These are phyloP conservation scores for Botrytis aclada DNA, from an alignment of 2,329 filamentous ascomycete genomes.

Conservation along the genomic window DNA sequence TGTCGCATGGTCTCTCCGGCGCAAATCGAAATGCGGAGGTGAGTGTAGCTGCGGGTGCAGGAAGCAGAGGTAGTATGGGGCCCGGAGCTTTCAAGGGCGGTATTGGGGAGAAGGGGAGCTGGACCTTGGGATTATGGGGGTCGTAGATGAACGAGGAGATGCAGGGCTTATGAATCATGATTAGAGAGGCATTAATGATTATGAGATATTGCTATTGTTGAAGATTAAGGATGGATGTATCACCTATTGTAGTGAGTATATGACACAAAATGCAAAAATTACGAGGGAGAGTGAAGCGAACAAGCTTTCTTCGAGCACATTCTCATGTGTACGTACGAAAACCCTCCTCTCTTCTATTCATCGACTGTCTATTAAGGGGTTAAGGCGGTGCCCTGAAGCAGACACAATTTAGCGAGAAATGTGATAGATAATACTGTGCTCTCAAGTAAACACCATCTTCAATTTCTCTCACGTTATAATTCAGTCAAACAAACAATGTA, in stretches of 20 bases:
- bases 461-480: background rate
- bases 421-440: background rate
- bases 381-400: background rate
- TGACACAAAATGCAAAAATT: background rate
- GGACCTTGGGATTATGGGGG: slow-evolving; percentile 62
- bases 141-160: background rate
- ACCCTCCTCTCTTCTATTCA: background rate
- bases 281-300: background rate
- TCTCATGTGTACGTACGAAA: background rate
- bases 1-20: slow-evolving; percentile 62
- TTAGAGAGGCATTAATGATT: background rate
- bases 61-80: slow-evolving; percentile 63
- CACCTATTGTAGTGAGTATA: background rate
- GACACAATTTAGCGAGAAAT: background rate
- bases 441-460: background rate
- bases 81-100: slow-evolving; percentile 49
- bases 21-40: slow-evolving; percentile 59
- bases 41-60: slow-evolving; percentile 37
- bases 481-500: background rate
- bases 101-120: slow-evolving; percentile 45
- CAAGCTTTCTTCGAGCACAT: background rate
- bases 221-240: background rate
- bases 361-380: background rate
- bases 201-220: background rate
- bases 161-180: background rate